Base-by-base conservation (phyloP, 2,329 filamentous ascomycete genomes). In the Botryotinia convoluta region DNA sequence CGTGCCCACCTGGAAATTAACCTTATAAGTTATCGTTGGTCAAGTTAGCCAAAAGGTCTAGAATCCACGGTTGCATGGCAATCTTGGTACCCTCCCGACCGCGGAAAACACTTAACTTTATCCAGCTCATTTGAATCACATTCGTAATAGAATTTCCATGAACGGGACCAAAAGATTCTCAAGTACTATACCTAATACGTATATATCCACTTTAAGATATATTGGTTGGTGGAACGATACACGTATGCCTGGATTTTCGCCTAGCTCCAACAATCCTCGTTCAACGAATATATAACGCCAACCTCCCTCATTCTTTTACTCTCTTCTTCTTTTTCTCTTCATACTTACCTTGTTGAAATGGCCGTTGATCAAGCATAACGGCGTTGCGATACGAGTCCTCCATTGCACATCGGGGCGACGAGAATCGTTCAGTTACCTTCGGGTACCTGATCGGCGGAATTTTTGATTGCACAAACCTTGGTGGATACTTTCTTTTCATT, bases 401-500 rank as follows among this genome's bases (percentile, higher is more conserved):
- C 86, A 87, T 87, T 87, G 86, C 86, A 87, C 86, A 87, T 78
- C 85, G 85, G 83, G 85, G 86, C 79, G 85, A 83, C 84, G 82
- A 84, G 79, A 79, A 76, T 77, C 72, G 79, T 81, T 77, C 74
- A 79, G 75, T 79, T 77, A 79, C 76, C 79, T 80, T 80, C 79
- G 80, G 80, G 77, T 76, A 78, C 79, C 74, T 80, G 75, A 77
- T 75, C 73, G 75, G 79, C 73, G 79, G 73, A 81, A 81, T 82
- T 82, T 82, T 81, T 82, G 80, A 75, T 82, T 75, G 78, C 78
- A 70, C 65, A 74, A 72, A 74, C 73, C 69, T 71, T 64, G 8
- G 51, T 72, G 71, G 44, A 57, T 74, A 60, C 62, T 54, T 54
- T 42, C 35, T 82, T 83, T 84, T 84, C 83, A 79, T 83, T 83